phyloP scores from a whole-genome alignment of 306 rosid species.

The Spatholobus suberectus region DNA sequence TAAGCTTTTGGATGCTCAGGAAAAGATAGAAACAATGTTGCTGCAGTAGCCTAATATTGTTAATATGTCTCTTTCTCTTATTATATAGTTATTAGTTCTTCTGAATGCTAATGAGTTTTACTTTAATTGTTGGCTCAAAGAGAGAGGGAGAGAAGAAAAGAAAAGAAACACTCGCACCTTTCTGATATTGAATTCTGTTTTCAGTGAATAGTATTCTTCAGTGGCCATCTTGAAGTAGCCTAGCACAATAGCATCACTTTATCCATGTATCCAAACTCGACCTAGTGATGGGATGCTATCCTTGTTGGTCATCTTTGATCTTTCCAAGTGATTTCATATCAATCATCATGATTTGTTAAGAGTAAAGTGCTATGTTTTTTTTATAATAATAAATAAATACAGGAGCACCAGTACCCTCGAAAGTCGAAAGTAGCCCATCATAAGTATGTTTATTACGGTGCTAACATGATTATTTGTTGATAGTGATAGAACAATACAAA shows the following conservation, averaged over 20 bases:
- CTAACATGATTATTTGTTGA: slow-evolving; percentile 3
- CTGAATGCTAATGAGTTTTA: slow-evolving; percentile 15
- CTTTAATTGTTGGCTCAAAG: background rate
- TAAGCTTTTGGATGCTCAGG: slow-evolving; percentile 21
- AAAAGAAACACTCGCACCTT: background rate
- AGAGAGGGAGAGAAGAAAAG: background rate
- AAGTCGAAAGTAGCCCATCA: slow-evolving; percentile 13
- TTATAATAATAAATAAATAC: background rate
- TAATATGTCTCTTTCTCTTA: background rate
- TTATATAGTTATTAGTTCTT: background rate
- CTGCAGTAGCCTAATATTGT: slow-evolving; percentile 6
- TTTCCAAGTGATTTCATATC: slow-evolving; percentile 5
- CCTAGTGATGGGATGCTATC: background rate
- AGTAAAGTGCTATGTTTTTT: background rate
- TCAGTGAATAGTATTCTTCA: background rate
- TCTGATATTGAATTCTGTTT: slow-evolving; percentile 7
- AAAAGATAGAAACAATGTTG: slow-evolving; percentile 25
- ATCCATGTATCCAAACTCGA: background rate
- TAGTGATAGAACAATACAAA: background rate
- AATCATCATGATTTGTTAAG: background rate
- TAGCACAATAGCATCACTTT: slow-evolving; percentile 5
- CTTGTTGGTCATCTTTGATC: background rate
- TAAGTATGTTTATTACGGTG: background rate
- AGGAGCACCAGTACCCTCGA: background rate
- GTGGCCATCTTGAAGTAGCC: background rate